Evolutionary conservation across 345 rosid species (phyloP), one percentile per base, ranked within the genome.

Genomic region (Eucalyptus marginata): DNA sequence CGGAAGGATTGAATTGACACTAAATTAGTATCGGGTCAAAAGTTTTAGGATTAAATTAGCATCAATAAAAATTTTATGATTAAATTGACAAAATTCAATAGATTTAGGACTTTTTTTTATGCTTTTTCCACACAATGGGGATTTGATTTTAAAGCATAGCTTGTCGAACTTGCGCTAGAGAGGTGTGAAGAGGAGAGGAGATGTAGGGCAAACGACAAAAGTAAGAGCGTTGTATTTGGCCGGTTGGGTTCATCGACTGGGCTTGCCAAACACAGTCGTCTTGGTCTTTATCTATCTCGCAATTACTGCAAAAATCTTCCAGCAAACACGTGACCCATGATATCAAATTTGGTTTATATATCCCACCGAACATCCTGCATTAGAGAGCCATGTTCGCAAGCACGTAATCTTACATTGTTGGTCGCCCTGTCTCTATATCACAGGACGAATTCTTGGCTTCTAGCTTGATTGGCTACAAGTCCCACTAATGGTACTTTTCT

Each of bases 1-100:
- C 1, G 5, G 6, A 49, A 49, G 0, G 51, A 49, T 49, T 49
- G 6, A 49, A 49, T 49, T 49, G 6, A 0, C 16, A 49, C 8
- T 54, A 54, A 54, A 54, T 54, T 54, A 17, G 3, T 18, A 49
- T 49, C 51, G 5, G 2, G 51, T 13, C 51, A 49, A 49, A 49
- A 13, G 2, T 49, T 13, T 13, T 49, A 49, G 8, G 22, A 52
- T 7, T 18, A 52, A 17, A 52, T 17, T 52, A 9, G 2, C 4
- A 52, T 6, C 3, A 52, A 16, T 18, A 18, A 51, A 52, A 16
- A 1, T 24, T 24, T n/a, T 56, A 56, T 9, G 27, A 1, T 5
- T 56, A 56, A 56, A 56, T 56, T 56, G 11, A 24, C 6, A 10
- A 22, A 56, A 56, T 2, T 22, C 51, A 50, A 50, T 50, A 14